A percentile compares a stretch with the other conserved stretches of the same genome.
Conservation (phyloP, 495 filamentous ascomycete genomes). For the Patellaria atrata region DNA sequence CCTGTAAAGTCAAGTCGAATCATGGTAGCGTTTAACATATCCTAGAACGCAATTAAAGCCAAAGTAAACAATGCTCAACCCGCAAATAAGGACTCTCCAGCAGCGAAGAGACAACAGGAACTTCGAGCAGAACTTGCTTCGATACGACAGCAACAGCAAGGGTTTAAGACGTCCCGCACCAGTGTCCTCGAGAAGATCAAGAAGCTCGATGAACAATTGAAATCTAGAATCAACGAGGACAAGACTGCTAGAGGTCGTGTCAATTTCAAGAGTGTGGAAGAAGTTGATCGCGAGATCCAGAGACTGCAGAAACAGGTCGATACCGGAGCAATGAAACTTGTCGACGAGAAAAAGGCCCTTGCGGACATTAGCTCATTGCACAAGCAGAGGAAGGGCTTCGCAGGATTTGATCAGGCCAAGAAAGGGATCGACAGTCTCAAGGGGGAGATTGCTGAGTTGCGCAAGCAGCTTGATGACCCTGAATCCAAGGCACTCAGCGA, state of each 20-base stretch:
- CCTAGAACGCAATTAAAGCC: slow-evolving; percentile 70
- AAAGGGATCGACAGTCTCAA: slow-evolving; percentile 75
- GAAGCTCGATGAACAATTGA: slow-evolving; percentile 66
- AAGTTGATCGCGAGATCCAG: slow-evolving; percentile 69
- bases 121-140: slow-evolving; percentile 53
- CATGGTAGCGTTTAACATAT: too few species aligned
- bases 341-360: slow-evolving; percentile 92
- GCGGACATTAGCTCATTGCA: slow-evolving; percentile 64
- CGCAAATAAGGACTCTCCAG: slow-evolving; percentile 58
- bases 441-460: slow-evolving; percentile 68
- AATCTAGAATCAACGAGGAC: slow-evolving; percentile 65
- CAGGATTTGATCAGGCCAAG: slow-evolving; percentile 63
- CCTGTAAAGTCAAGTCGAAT: not conserved
- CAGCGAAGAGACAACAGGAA: slow-evolving; percentile 64
- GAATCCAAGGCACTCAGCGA: slow-evolving; percentile 78
- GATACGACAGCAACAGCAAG: slow-evolving; percentile 71
- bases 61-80: slow-evolving; percentile 69
- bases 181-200: slow-evolving; percentile 75
- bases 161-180: slow-evolving; percentile 62
- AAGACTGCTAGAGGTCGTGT: slow-evolving; percentile 66
- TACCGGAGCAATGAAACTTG: slow-evolving; percentile 74
- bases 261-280: slow-evolving; percentile 71
- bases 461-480: slow-evolving; percentile 79
- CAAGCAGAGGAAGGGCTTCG: slow-evolving; percentile 83
- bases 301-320: slow-evolving; percentile 72